Conservation (phyloP, 805 yeast species). For the Candida railenensis region DNA sequence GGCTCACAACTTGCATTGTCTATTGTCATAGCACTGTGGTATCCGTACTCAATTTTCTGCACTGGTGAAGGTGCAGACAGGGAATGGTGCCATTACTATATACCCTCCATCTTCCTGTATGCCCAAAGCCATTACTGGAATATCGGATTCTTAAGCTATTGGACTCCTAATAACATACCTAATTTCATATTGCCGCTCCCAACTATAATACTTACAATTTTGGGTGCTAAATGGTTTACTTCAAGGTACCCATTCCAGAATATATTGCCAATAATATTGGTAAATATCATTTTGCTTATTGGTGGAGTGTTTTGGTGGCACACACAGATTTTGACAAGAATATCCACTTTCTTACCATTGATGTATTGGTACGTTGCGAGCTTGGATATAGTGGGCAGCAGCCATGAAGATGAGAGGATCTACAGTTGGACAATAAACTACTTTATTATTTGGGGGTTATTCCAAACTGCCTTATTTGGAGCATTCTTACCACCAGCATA, state of each 20-base stretch:
- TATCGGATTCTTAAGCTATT: slow-evolving; percentile 75
- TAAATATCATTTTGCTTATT: slow-evolving; percentile 44
- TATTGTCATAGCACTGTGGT: slow-evolving; percentile 45
- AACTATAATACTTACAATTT: slow-evolving; percentile 45
- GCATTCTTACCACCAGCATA: slow-evolving; percentile 95
- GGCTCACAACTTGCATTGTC: slow-evolving; percentile 56
- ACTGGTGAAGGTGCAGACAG: slow-evolving; percentile 49
- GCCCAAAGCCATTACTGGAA: slow-evolving; percentile 86
- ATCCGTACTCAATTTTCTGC: slow-evolving; percentile 63
- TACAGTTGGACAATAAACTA: slow-evolving; percentile 35
- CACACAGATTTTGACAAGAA: slow-evolving; percentile 81
- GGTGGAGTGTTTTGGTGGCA: slow-evolving; percentile 67
- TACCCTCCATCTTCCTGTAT: slow-evolving; percentile 64
- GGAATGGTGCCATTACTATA: slow-evolving; percentile 66
- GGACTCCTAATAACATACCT: slow-evolving; percentile 80
- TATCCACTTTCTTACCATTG: slow-evolving; percentile 74
- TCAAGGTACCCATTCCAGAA: slow-evolving; percentile 32
- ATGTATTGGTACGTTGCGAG: slow-evolving; percentile 69
- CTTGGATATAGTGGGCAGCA: slow-evolving; percentile 6
- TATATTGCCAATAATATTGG: slow-evolving; percentile 37
- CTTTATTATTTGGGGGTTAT: slow-evolving; percentile 59
- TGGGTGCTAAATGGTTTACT: slow-evolving; percentile 39
- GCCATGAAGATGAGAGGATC: slow-evolving; percentile 7
- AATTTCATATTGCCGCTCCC: slow-evolving; percentile 80
- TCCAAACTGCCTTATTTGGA: slow-evolving; percentile 73